Evolutionary conservation across 805 yeast species (phyloP), one percentile per base, ranked within the genome.

Genomic region (Kluyveromyces lactis): DNA sequence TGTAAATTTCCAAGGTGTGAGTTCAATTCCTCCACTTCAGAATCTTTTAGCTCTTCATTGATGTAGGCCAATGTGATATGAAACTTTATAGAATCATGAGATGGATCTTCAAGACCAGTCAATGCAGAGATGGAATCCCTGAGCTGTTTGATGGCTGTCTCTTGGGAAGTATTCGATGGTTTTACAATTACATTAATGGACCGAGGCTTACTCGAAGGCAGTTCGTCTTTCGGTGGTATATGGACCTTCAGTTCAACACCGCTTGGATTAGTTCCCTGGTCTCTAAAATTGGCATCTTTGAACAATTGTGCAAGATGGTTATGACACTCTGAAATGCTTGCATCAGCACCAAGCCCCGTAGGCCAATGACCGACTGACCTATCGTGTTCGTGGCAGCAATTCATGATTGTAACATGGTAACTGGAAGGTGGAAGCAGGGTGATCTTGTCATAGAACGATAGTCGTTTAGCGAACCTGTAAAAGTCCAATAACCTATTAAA

Each of bases 391-490:
- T 34, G 37, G 19, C 30, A 34, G 18, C 30, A 24, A 34, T 34
- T 34, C 37, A 34, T 34, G 10, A 34, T 13, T 21, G 37, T 34
- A 11, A 34, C 37, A 34, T 34, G 37, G 37, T 34, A 34, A 17
- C 37, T 34, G 18, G 37, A 34, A 16, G 37, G 10, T 15, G 37
- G 37, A 16, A 34, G 30, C 15, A 34, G 18, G 3, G 37, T 34
- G 30, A 34, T 34, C 30, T 34, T 34, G 19, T 16, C 23, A 13
- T 34, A 18, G 30, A 34, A 34, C 5, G 37, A 34, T 10, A 34
- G 21, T 10, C 30, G 37, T 26, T 26, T 34, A 9, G 29, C 30
- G 19, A 13, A 34, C 18, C 37, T 10, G 21, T 34, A 34, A 18
- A 34, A 34, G 29, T 34, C 19, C 4, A 34, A 18, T 18, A 34